A percentile compares a stretch with the other conserved stretches of the same genome.
phyloP scores from a whole-genome alignment of 2,329 filamentous ascomycete species.

The Alternaria ventricosa region DNA sequence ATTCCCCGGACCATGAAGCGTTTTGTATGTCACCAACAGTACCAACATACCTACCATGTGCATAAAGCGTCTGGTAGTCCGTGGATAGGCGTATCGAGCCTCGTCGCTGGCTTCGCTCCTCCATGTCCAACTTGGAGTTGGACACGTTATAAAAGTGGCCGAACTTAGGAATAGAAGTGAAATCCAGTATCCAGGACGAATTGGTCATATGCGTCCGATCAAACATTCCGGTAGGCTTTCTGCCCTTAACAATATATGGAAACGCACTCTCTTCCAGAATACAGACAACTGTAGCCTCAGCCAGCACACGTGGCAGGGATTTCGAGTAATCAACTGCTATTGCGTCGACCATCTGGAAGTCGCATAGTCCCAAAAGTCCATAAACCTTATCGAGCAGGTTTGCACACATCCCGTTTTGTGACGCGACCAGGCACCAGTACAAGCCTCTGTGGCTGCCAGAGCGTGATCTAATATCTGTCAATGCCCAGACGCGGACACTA shows the following conservation, averaged over 20 bases:
- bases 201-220: neutral
- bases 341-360: neutral
- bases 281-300: neutral
- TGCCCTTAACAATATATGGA: neutral
- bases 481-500: too few species aligned
- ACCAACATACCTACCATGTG: neutral
- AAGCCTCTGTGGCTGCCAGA: neutral
- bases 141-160: too few species aligned
- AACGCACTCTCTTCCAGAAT: neutral
- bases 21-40: neutral
- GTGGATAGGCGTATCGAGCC: neutral
- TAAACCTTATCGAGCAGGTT: neutral
- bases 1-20: too few species aligned
- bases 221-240: fast-evolving
- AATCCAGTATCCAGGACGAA: neutral
- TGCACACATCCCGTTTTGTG: fast-evolving
- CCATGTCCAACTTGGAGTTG: neutral
- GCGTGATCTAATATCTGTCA: neutral
- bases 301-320: neutral
- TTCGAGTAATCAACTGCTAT: neutral
- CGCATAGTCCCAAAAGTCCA: neutral
- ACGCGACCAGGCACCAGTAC: neutral
- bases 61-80: neutral
- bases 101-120: neutral
- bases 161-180: neutral